Conservation (phyloP, 495 filamentous ascomycete species). For the Delitschia confertaspora region DNA sequence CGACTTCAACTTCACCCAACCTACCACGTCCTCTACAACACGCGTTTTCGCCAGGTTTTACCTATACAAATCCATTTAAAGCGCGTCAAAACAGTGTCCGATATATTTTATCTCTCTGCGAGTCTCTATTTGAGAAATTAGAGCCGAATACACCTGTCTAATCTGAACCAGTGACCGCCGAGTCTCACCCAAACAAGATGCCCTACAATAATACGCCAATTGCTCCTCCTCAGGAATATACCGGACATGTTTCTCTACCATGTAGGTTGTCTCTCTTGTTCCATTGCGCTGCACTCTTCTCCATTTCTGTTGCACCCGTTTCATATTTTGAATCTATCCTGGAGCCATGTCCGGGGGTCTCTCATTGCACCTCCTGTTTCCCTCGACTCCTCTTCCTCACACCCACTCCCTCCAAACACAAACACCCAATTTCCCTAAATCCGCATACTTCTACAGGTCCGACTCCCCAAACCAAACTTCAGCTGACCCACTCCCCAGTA, state of each 20-base stretch:
- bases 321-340: no score
- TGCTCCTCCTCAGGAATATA: slow-evolving; percentile 67
- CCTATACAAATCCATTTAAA: background rate
- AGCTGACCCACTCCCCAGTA: no score
- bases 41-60: background rate
- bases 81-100: background rate
- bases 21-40: background rate
- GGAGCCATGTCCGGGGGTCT: no score
- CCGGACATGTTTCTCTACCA: slow-evolving; percentile 75
- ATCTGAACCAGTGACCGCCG: background rate
- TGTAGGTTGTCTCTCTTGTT: slow-evolving; percentile 46
- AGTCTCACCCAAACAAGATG: slow-evolving; percentile 48
- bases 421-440: background rate
- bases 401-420: background rate
- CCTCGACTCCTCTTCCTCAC: no score
- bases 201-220: slow-evolving; percentile 84
- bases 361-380: background rate
- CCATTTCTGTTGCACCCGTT: no score
- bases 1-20: background rate
- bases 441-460: slow-evolving; percentile 5
- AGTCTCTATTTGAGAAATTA: background rate
- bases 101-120: background rate
- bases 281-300: background rate
- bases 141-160: background rate
- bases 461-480: background rate